Base-by-base conservation (phyloP, 192 early-diverging fungal species). In the Coemansia furcata region DNA sequence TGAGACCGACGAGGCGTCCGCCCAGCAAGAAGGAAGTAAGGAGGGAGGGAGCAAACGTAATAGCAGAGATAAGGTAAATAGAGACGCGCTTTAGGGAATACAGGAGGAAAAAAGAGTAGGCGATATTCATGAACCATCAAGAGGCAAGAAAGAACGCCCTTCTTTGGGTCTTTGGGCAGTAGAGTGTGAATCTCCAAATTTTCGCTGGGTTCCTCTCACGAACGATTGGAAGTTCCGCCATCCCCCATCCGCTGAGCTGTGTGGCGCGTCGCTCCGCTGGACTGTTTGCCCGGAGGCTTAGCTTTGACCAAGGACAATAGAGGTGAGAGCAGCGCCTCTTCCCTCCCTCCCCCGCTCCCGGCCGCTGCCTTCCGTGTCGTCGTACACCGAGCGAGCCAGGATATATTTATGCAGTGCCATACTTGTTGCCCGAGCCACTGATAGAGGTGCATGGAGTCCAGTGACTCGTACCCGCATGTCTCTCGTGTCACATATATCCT, bases 341-440 rank as follows among this genome's bases (percentile, higher is more conserved):
- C 29, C 52, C 52, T 17, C 52, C 29, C 52, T 30, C 26, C 26
- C 52, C 52, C 32, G 29, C 10, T 54, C 50, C 29, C 50, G 50
- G 50, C 26, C 11, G 17, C n/a, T 21, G 40, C 14, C 40, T n/a
- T 44, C 43, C 43, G n/a, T 19, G 6, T 19, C 44, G n/a, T 47
- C 44, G n/a, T 21, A 47, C 17, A 47, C 44, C 19, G 19, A 47
- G 43, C 37, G 14, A 12, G 42, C 42, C 42, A 11, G 10, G 42
- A 46, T 15, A 4, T 55, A 55, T 33, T 35, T 60, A 12, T 21
- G 37, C 37, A 3, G 62, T 63, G 38, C 65, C 65, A 67, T 67
- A 67, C 38, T 67, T 67, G 54, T 42, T 23, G 39, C 29, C 9
- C 21, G 37, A 36, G 60, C 21, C 8, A 30, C 29, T 15, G 29